Base-by-base conservation (phyloP, 495 filamentous ascomycete species). In the Margaritispora aquatica region DNA sequence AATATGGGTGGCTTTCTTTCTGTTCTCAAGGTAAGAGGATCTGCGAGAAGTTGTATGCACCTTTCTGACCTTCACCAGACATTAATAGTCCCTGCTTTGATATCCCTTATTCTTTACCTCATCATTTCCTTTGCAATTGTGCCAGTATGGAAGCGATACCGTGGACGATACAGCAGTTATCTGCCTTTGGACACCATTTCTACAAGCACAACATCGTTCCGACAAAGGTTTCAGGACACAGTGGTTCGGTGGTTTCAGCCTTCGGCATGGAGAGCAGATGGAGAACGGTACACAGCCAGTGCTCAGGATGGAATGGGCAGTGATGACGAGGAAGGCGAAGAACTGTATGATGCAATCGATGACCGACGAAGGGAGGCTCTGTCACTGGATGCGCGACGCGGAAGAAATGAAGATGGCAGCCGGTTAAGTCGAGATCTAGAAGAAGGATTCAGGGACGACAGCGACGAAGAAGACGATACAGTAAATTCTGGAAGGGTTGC, bases 361-460 rank as follows among this genome's bases (percentile, higher is more conserved):
- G 75, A 81, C 61, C 75, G 48, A 56, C 80, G 65, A 72, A 80
- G 61, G 59, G 72, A 71, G 59, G 78, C 72, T 66, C 77, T 67
- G 58, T 76, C 70, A 63, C 61, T 26, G 48, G 70, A 63, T 66
- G 60, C 41, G 62, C 62, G 56, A 63, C 62, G 67, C 51, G 63
- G 57, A 1, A 23, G 50, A 46, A 57, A 65, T 26, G 76, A 76
- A 27, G 60, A 70, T 21, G 75, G 80, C 54, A 74, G 82, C 59
- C 79, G 91, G 61, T 66, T 95, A 51, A 91, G 89, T 74, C 79
- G 90, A 68, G 91, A 96, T 59, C 57, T 95, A 55, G 90, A 94
- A 70, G 82, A 89, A 59, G 90, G 88, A 0, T 95, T 95, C 68
- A 84, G 82, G 75, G 88, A 91, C 73, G 87, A 90, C 67, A 91